These are phyloP conservation scores for Claviceps paspali DNA, from an alignment of 2,329 filamentous ascomycete genomes.

Conservation along the genomic window DNA sequence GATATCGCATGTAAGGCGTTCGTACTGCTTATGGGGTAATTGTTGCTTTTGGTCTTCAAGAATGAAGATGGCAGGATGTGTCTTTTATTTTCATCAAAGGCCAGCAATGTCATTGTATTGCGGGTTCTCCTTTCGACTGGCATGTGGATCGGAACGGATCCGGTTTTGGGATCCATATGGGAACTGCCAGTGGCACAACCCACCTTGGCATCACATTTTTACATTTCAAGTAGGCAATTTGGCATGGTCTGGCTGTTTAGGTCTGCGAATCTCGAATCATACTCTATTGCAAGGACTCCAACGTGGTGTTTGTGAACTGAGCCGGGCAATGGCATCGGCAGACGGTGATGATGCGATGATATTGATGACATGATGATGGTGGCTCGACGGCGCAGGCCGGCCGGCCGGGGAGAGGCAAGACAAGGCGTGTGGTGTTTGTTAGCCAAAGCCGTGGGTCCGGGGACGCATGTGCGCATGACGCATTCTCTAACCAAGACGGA, in stretches of 20 bases:
- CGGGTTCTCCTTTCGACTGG: not conserved
- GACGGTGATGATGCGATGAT: too few relatives aligned
- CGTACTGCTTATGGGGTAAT: not conserved
- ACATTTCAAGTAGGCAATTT: not conserved
- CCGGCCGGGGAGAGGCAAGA: too few relatives aligned
- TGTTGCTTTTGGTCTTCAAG: not conserved
- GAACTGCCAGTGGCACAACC: constrained; percentile 5
- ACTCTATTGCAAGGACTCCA: too few relatives aligned
- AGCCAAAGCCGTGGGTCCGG: too few relatives aligned
- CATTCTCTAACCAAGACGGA: too few relatives aligned
- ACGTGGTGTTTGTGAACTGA: too few relatives aligned
- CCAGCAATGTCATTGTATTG: not conserved
- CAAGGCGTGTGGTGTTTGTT: too few relatives aligned
- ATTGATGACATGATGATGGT: too few relatives aligned
- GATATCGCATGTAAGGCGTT: constrained; percentile 7
- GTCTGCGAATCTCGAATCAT: too few relatives aligned
- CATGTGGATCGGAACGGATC: not conserved
- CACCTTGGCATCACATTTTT: constrained; percentile 1
- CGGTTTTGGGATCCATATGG: not conserved
- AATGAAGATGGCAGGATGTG: constrained; percentile 1
- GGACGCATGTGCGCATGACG: too few relatives aligned
- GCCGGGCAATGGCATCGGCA: too few relatives aligned
- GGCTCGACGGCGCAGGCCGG: too few relatives aligned
- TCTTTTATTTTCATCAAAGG: not conserved
- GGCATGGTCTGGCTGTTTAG: not conserved